Base-by-base conservation (phyloP, 176 grass and related monocot genomes). In the Phyllostachys edulis region DNA sequence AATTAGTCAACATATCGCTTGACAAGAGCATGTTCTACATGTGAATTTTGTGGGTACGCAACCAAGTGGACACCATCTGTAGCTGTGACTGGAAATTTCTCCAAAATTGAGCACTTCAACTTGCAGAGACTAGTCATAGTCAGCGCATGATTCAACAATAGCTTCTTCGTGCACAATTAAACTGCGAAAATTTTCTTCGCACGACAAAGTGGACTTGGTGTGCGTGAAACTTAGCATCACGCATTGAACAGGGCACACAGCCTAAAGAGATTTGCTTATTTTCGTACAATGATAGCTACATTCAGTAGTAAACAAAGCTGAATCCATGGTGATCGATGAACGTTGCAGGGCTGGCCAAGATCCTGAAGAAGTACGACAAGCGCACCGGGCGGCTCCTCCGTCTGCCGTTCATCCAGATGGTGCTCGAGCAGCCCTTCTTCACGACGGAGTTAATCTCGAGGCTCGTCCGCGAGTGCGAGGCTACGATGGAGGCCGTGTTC, bases 341-440 rank as follows among this genome's bases (percentile, higher is more conserved):
- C 46, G 32, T 0, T 72, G 77, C 82, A 94, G 92, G 95, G 18
- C 76, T 93, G 34, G 92, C 79, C 17, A 97, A 97, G 84, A 97
- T 97, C 56, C 39, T 97, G 51, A 93, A 94, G 84, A 94, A 97
- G 27, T 92, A 97, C 54, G 95, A 97, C 87, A 97, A 97, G 84
- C 88, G 82, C 51, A 94, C 88, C 0, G 92, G 95, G 0, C 44
- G 79, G 2, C 56, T 93, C 2, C 88, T 97, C 18, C 87, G 92
- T 54, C 63, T 89, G 57, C 90, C 92, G 52, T 94, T 94, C 87
- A 94, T 94, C 36, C 81, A 89, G 44, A 89, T 89, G 69, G 86
- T 92, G 51, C 80, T 94, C 68, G 55, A 80, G 44, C 95, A 97
- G 83, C 95, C 92, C 52, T 97, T 97, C 90, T 97, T 94, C 86